phyloP scores from a whole-genome alignment of 225 moss, liverwort and hornwort species.

The Asterella californica region DNA sequence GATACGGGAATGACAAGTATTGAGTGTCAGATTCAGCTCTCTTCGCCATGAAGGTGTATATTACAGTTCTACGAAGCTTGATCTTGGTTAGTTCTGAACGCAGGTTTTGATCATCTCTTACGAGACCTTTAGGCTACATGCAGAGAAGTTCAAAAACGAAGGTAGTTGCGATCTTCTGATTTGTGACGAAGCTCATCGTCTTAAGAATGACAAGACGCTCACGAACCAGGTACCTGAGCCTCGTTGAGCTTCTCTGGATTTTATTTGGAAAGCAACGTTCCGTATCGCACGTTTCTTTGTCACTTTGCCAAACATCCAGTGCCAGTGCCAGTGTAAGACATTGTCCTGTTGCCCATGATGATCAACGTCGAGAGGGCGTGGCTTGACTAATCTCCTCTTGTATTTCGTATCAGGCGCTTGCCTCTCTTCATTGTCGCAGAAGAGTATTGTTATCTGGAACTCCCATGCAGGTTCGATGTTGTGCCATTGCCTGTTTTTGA shows the following conservation, averaged over 20 bases:
- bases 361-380: too few relatives aligned
- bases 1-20: neutral
- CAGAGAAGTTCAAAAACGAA: constrained; percentile 79
- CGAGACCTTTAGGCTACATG: constrained; percentile 93
- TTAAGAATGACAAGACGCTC: constrained; percentile 94
- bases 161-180: constrained; percentile 96
- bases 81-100: neutral
- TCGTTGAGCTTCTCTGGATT: neutral
- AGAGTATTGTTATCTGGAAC: constrained; percentile 92
- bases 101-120: constrained; percentile 96
- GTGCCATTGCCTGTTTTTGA: neutral
- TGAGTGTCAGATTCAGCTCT: neutral
- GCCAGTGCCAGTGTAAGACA: too few relatives aligned
- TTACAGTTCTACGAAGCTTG: neutral
- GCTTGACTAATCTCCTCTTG: neutral
- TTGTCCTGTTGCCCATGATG: too few relatives aligned
- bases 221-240: constrained; percentile 68
- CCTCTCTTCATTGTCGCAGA: constrained; percentile 84
- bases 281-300: neutral
- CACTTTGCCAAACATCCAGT: neutral
- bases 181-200: constrained; percentile 95
- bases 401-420: constrained; percentile 59
- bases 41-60: neutral
- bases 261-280: neutral
- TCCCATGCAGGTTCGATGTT: constrained; percentile 73